Base-by-base conservation (phyloP, 2,329 filamentous ascomycete genomes). In the Colletotrichum higginsianum region DNA sequence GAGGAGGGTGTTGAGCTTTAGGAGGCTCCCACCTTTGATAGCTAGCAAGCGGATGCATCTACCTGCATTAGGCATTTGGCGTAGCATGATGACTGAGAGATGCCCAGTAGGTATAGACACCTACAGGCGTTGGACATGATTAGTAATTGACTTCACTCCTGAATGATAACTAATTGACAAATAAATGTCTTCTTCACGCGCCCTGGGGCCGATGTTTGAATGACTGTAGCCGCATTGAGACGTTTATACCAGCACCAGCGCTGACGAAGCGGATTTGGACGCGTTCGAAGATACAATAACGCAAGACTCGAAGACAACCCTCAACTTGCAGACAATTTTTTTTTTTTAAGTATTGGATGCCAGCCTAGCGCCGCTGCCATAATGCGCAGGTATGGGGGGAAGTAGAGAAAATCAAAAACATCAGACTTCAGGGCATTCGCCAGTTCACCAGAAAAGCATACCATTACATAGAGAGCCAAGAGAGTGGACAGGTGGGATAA, bases 11-110 rank as follows among this genome's bases (percentile, higher is more conserved):
- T 21, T 23, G 55, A 12, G n/a, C 16, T 57, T 6, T 23, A 12
- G 18, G 55, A 23, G 16, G 38, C n/a, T 38, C 42, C n/a, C 21
- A n/a, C 42, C 23, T 68, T 49, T 30, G 21, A 62, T 40, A 16
- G 21, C 38, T 42, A n/a, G 55, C 18, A 67, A 71, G 64, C 68
- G 58, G 35, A 63, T 67, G 57, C 58, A 63, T 72, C 40, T 69
- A 58, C 68, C 40, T 69, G 60, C 69, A 71, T 71, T 42, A 46
- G 56, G 47, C 42, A 47, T 46, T n/a, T 65, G 63, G 58, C 55
- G 57, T 67, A 35, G 47, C 49, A 61, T 61, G 47, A 50, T 63
- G 23, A 55, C 44, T 21, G 21, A 42, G 35, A 30, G 44, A 60
- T 40, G 38, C 61, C 35, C 46, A 21, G 38, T 69, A 63, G 65